Percentiles rank a stretch among this genome's conserved stretches.
Evolutionary conservation across 176 grass and related monocot species (phyloP).

Genomic region (Lolium multiflorum): DNA sequence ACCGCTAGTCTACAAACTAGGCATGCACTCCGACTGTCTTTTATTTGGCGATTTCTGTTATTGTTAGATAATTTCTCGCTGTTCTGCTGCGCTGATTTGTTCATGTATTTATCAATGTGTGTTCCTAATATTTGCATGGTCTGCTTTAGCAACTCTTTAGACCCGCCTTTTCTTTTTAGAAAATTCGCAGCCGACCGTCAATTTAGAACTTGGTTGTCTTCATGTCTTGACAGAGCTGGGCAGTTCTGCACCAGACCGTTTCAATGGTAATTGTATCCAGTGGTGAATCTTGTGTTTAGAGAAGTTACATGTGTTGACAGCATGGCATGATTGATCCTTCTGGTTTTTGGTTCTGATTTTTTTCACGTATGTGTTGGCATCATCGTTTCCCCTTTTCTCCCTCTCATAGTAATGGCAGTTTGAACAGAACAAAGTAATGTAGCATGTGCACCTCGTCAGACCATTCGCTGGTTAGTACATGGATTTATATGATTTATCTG

Average conservation of each 20-base stretch:
- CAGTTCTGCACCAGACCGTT: too few species aligned
- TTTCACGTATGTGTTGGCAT: not conserved
- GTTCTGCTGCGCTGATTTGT: too few species aligned
- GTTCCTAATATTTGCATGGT: too few species aligned
- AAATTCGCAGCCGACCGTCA: not conserved
- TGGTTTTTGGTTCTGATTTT: not conserved
- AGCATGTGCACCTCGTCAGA: too few species aligned
- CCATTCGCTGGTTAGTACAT: too few species aligned
- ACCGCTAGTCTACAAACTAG: constrained; percentile 21
- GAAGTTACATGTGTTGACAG: not conserved
- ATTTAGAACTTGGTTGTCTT: not conserved
- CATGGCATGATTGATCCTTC: not conserved
- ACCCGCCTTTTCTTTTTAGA: too few species aligned
- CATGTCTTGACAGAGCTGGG: too few species aligned
- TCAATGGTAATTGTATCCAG: not conserved
- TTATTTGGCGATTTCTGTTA: constrained; percentile 26
- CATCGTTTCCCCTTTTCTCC: not conserved
- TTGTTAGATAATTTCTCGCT: too few species aligned
- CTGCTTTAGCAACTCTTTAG: too few species aligned
- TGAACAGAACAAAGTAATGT: not conserved
- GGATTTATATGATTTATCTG: not conserved
- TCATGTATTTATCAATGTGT: too few species aligned
- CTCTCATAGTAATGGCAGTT: not conserved
- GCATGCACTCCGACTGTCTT: constrained; percentile 23
- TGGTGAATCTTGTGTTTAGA: not conserved